Conservation (phyloP, 495 filamentous ascomycete genomes). For the Penicillium coprophilum region DNA sequence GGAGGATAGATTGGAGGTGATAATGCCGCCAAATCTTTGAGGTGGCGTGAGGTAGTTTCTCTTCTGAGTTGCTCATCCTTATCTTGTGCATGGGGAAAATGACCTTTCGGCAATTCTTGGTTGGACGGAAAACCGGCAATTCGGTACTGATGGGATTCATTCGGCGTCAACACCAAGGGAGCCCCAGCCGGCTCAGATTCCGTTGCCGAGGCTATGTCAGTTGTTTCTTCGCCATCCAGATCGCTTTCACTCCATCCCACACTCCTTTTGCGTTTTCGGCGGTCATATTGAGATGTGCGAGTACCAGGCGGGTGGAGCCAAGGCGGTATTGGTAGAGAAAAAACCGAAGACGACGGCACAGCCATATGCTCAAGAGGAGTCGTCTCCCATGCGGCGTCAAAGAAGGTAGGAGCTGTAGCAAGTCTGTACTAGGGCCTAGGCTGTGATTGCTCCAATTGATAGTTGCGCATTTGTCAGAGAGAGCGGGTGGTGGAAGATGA, state of each 20-base stretch:
- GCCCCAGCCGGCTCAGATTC: constrained; percentile 25
- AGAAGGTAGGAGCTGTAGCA: not conserved
- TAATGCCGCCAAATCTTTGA: constrained; percentile 30
- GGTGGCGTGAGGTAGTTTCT: constrained; percentile 15
- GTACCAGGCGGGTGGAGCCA: constrained; percentile 39
- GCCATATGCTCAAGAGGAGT: constrained; percentile 30
- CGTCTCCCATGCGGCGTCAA: constrained; percentile 15
- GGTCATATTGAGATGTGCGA: constrained; percentile 41
- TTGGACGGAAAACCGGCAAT: constrained; percentile 47
- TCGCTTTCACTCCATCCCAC: constrained; percentile 31
- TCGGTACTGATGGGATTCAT: constrained; percentile 49
- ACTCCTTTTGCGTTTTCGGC: constrained; percentile 40
- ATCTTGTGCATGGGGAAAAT: constrained; percentile 44
- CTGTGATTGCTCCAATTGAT: not conserved
- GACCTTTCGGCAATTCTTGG: constrained; percentile 42
- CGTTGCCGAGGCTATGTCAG: constrained; percentile 33
- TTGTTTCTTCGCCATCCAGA: constrained; percentile 30
- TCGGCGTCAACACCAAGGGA: constrained; percentile 42
- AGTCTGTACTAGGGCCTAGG: not conserved
- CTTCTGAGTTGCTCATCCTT: constrained; percentile 14
- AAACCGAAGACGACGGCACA: constrained; percentile 33
- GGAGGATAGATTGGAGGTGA: constrained; percentile 38
- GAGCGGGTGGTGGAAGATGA: not conserved
- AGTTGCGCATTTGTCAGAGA: constrained; percentile 17
- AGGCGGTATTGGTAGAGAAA: constrained; percentile 43